Evolutionary conservation across 2,329 filamentous ascomycete species (phyloP), one percentile per base, ranked within the genome.

Genomic region (Trichoderma harzianum): DNA sequence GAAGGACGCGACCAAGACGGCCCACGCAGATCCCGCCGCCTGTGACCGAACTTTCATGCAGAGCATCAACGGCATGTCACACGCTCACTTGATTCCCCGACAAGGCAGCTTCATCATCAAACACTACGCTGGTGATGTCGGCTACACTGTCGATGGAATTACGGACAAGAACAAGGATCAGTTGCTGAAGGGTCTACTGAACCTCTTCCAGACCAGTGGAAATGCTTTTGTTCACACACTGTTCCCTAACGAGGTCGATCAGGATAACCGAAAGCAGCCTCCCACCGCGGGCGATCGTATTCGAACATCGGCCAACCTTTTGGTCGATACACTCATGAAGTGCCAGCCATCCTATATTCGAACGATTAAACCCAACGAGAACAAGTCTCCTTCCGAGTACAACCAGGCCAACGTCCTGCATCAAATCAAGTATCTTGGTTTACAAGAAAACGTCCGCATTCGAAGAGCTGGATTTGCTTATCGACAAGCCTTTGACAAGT

Each of bases 161-260:
- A 99, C 96, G 1, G 96, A 99, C 82, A 99, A 99, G 88, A 99
- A 98, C 86, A 99, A 98, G 86, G 96, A 99, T 79, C 94, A 97
- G 82, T 86, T 99, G 58, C 86, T 98, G 72, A 99, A 99, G 85
- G 96, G 97, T 76, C 85, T 99, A 55, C 87, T 98, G 66, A 95
- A 93, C 78, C 86, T 99, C 47, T 92, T 97, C 78, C 91, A 92
- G 73, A 89, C 90, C 75, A 98, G 94, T 78, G 88, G 90, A 72
- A 98, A 98, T 82, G 83, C 85, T 21, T 99, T 98, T 77, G 85
- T 98, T 11, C 95, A 97, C 78, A 90, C 89, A 0, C 81, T 99
- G 0, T 99, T 99, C 87, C 96, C 96, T 26, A 84, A 97, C 75
- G 90, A 97, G 80, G 93, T 99, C 73, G 94, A 99, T 78, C 93